A percentile compares a stretch with the other conserved stretches of the same genome.
phyloP scores from a whole-genome alignment of 1,284 basidiomycete species.

The Cryptococcus maquisensis region DNA sequence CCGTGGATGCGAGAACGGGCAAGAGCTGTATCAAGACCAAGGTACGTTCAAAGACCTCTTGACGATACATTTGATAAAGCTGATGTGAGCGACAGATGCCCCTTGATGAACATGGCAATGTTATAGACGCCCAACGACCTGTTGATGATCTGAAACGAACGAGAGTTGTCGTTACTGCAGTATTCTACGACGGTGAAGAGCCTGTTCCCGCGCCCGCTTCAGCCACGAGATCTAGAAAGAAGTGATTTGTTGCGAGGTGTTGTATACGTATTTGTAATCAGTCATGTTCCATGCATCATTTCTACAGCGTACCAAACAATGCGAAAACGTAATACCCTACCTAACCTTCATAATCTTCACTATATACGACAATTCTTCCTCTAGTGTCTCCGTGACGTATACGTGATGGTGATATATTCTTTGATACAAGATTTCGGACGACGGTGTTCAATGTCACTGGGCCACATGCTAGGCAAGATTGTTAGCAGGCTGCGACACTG shows the following conservation, averaged over 20 bases:
- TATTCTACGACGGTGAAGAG: conserved; percentile 72
- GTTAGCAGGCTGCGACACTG: not conserved
- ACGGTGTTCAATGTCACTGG: conserved; percentile 67
- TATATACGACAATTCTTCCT: conserved; percentile 60
- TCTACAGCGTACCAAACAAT: not conserved
- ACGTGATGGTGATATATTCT: conserved; percentile 59
- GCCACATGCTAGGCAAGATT: conserved; percentile 60
- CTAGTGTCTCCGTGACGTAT: conserved; percentile 60
- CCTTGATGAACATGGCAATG: conserved; percentile 72
- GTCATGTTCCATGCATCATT: not conserved
- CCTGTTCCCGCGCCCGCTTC: conserved; percentile 18
- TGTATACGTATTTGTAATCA: not conserved
- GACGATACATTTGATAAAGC: not conserved
- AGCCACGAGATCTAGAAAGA: conserved; percentile 14
- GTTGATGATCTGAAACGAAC: conserved; percentile 62
- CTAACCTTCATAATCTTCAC: conserved; percentile 61
- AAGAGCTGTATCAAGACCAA: conserved; percentile 69
- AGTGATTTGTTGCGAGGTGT: conserved; percentile 1
- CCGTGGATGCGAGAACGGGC: not conserved
- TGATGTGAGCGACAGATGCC: conserved; percentile 53
- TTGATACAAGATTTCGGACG: conserved; percentile 63
- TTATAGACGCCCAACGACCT: conserved; percentile 59
- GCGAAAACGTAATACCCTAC: not conserved
- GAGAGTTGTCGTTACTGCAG: conserved; percentile 69
- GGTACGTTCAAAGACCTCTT: conserved; percentile 49